Evolutionary conservation across 202 grass and related monocot species (phyloP).

Genomic region (Eragrostis tef): DNA sequence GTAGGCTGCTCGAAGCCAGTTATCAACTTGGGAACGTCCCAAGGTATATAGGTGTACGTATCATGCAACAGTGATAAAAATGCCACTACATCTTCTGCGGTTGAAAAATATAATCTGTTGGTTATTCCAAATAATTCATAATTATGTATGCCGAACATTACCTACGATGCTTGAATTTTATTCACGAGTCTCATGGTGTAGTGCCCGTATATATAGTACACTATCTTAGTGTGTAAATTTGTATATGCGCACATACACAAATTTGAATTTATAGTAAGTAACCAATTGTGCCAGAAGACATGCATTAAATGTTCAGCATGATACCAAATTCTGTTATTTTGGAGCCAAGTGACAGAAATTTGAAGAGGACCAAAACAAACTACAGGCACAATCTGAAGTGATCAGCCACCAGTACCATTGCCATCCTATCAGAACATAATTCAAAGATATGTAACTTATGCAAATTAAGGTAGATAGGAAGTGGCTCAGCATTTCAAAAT

Average conservation of each 20-base stretch:
- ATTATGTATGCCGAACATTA: not conserved
- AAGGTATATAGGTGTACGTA: constrained; percentile 39
- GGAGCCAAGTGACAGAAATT: not conserved
- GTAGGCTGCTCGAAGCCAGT: constrained; percentile 37
- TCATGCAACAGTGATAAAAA: constrained; percentile 50
- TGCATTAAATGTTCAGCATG: not conserved
- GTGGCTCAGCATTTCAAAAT: not conserved
- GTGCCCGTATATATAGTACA: not conserved
- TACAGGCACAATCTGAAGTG: not conserved
- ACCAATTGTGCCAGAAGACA: not conserved
- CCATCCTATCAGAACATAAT: not conserved
- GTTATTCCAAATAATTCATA: constrained; percentile 34
- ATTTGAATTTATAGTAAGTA: not conserved
- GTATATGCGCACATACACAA: not conserved
- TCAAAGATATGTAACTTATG: not conserved
- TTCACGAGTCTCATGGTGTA: not conserved
- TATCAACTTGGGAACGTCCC: constrained; percentile 27
- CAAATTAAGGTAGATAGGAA: constrained; percentile 17
- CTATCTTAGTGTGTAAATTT: not conserved
- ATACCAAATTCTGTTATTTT: not conserved
- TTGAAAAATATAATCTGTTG: constrained; percentile 50
- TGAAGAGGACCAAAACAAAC: not conserved
- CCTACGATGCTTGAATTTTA: constrained; percentile 20
- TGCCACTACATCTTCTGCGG: constrained; percentile 22
- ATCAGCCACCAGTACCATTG: not conserved